phyloP scores from a whole-genome alignment of 164 flowering plant genomes.

The Stephania japonica region DNA sequence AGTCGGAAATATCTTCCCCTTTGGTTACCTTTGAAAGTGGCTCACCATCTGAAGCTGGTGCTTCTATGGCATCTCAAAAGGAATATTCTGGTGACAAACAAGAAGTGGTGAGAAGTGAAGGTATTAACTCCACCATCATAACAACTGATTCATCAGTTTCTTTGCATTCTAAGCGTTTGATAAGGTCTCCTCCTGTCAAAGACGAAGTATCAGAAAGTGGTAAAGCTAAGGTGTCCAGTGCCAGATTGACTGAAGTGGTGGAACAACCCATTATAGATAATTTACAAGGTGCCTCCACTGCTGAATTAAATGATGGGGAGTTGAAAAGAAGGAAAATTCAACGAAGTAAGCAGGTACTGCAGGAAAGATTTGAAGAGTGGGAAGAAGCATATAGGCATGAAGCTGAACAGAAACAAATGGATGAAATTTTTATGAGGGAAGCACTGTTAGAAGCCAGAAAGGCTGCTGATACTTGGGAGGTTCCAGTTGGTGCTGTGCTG shows the following conservation, averaged over 20 bases:
- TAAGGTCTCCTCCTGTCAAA: conserved; percentile 28
- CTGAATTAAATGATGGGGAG: conserved; percentile 36
- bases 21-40: conserved; percentile 21
- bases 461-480: conserved; percentile 95
- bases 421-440: conserved; percentile 93
- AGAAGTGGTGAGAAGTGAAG: conserved; percentile 20
- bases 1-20: conserved; percentile 25
- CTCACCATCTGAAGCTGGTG: conserved; percentile 25
- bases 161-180: conserved; percentile 23
- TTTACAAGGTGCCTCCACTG: conserved; percentile 22
- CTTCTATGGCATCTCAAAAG: conserved; percentile 25
- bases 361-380: conserved; percentile 90
- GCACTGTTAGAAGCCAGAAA: conserved; percentile 81
- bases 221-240: conserved; percentile 21
- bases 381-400: conserved; percentile 80
- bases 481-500: conserved; percentile 95
- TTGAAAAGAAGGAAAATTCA: conserved; percentile 55
- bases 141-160: conserved; percentile 23
- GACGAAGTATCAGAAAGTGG: conserved; percentile 24
- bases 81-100: conserved; percentile 20
- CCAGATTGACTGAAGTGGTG: conserved; percentile 19
- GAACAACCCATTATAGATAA: conserved; percentile 21
- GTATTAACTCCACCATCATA: conserved; percentile 16
- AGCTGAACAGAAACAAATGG: conserved; percentile 61
- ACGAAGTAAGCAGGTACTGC: conserved; percentile 50